Percentiles rank a stretch among this genome's conserved stretches.
These are phyloP conservation scores for Pseudogymnoascus sp. DNA, from an alignment of 2,329 filamentous ascomycete genomes.

Conservation along the genomic window DNA sequence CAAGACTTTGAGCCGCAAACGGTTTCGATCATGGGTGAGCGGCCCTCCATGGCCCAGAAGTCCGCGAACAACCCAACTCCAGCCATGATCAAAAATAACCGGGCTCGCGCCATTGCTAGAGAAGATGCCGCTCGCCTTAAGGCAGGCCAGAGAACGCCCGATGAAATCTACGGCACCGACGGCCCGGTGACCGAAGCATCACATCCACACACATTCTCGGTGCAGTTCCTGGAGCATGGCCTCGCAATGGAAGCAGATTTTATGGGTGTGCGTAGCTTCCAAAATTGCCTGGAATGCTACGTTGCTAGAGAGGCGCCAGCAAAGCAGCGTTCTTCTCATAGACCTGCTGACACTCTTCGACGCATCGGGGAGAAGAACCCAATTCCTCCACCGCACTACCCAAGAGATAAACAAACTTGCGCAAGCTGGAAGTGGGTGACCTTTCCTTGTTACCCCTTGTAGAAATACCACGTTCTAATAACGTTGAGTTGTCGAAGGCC, in stretches of 20 bases:
- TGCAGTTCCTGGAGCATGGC: background rate
- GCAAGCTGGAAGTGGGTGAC: background rate
- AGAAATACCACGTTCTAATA: background rate
- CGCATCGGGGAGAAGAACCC: background rate
- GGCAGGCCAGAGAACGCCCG: background rate
- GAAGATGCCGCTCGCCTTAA: background rate
- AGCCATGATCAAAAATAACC: background rate
- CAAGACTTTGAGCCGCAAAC: background rate
- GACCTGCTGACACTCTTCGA: background rate
- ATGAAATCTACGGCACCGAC: conserved; percentile 3
- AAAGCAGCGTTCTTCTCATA: conserved; percentile 1
- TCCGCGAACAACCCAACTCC: background rate
- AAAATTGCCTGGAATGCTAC: background rate
- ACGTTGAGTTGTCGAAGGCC: background rate
- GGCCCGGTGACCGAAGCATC: background rate
- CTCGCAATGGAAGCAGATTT: background rate
- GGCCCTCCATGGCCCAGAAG: background rate
- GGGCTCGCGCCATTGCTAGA: background rate
- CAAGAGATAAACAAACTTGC: background rate
- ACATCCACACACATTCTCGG: background rate
- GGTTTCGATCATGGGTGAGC: background rate
- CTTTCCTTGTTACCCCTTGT: background rate
- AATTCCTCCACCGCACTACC: background rate
- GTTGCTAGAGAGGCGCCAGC: background rate
- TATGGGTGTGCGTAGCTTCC: conserved; percentile 2